Percentiles rank a stretch among this genome's conserved stretches.
These are phyloP conservation scores for Immersiella caudata DNA, from an alignment of 495 filamentous ascomycete species.

Conservation along the genomic window DNA sequence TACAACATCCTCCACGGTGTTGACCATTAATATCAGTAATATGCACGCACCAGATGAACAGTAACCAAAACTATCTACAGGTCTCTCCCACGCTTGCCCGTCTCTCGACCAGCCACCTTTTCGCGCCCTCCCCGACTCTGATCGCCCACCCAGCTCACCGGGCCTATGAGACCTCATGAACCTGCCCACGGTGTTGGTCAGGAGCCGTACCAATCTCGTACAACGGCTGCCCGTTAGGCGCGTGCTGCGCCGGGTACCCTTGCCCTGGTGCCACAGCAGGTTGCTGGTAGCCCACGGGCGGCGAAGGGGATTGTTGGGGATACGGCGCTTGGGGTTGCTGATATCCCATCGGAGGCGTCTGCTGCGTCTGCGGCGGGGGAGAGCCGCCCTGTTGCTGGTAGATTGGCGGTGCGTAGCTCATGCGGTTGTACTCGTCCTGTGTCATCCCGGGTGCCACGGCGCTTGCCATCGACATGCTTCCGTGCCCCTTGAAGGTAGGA, in stretches of 20 bases:
- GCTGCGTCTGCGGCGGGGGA: neutral
- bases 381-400: neutral
- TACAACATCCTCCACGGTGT: neutral
- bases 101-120: neutral
- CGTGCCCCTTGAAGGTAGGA: constrained; percentile 7
- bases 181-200: constrained; percentile 6
- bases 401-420: constrained; percentile 8
- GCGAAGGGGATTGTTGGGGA: neutral
- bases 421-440: constrained; percentile 2
- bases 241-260: neutral
- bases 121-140: neutral
- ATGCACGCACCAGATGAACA: neutral
- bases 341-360: constrained; percentile 1
- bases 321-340: neutral
- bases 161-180: constrained; percentile 12
- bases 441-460: neutral
- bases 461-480: constrained; percentile 5
- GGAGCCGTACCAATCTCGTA: constrained; percentile 16
- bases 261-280: neutral
- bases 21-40: neutral
- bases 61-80: neutral
- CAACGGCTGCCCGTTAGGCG: neutral
- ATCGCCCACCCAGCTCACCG: neutral
- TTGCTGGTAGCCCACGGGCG: neutral
- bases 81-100: neutral